Evolutionary conservation across 768 basidiomycete species (phyloP).

Genomic region (Rhodotorula paludigena): DNA sequence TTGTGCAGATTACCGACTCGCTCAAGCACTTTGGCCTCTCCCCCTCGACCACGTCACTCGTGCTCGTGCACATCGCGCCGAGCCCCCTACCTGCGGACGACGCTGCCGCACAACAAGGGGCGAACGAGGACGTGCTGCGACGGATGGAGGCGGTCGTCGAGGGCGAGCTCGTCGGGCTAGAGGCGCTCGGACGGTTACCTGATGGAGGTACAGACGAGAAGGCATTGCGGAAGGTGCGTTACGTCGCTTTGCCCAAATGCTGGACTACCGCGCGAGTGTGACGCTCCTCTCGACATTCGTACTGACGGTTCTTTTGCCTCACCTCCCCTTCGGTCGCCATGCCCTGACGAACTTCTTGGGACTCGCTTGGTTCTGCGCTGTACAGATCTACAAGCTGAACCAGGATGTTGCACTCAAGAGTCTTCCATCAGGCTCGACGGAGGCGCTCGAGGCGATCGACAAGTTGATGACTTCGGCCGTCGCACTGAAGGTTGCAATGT

Average conservation of each 20-base stretch:
- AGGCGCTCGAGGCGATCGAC: slow-evolving; percentile 53
- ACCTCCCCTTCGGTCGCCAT: background rate
- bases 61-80: slow-evolving; percentile 64
- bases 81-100: slow-evolving; percentile 42
- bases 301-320: background rate
- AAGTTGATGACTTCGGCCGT: slow-evolving; percentile 70
- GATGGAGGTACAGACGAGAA: slow-evolving; percentile 61
- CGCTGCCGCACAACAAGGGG: slow-evolving; percentile 42
- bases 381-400: slow-evolving; percentile 67
- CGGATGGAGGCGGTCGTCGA: slow-evolving; percentile 59
- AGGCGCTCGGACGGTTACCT: slow-evolving; percentile 45
- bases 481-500: slow-evolving; percentile 67
- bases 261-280: background rate
- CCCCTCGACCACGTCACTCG: slow-evolving; percentile 58
- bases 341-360: too few relatives aligned
- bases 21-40: slow-evolving; percentile 80
- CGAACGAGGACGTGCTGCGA: slow-evolving; percentile 47
- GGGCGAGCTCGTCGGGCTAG: slow-evolving; percentile 56
- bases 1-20: slow-evolving; percentile 72
- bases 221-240: slow-evolving; percentile 64
- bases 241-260: background rate
- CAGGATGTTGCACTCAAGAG: slow-evolving; percentile 49
- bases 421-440: slow-evolving; percentile 46
- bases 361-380: slow-evolving; percentile 31
- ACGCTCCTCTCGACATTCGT: background rate